Evolutionary conservation across 352 stramenopile species (phyloP).

Genomic region (Thraustotheca clavata): DNA sequence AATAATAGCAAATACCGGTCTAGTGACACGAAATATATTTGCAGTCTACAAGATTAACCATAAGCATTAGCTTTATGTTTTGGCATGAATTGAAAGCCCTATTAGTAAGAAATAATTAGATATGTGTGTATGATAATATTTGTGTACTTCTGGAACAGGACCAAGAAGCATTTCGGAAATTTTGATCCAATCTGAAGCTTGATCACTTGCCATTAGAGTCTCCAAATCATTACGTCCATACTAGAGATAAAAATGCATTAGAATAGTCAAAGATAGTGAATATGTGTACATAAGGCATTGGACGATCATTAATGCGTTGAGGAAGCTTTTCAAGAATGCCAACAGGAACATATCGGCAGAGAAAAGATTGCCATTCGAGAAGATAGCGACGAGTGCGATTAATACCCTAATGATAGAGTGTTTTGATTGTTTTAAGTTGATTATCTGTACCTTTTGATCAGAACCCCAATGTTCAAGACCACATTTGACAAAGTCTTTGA

Average conservation of each 20-base stretch:
- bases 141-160: conserved; percentile 83
- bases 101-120: neutral
- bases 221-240: conserved; percentile 94
- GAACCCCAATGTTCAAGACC: conserved; percentile 98
- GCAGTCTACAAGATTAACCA: no score
- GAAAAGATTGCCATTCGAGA: conserved; percentile 98
- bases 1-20: no score
- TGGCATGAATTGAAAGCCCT: conserved; percentile 89
- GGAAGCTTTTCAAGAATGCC: conserved; percentile 92
- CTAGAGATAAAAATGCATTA: conserved; percentile 8
- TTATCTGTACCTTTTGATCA: conserved; percentile 84
- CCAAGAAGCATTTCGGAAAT: conserved; percentile 99
- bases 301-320: conserved; percentile 97
- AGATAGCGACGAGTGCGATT: conserved; percentile 97
- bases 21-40: no score
- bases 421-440: neutral
- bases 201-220: conserved; percentile 94
- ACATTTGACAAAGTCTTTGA: conserved; percentile 96
- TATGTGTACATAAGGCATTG: conserved; percentile 60
- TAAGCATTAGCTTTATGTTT: conserved; percentile 99
- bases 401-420: conserved; percentile 55
- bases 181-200: conserved; percentile 97
- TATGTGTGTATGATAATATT: conserved; percentile 24
- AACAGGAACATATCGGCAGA: conserved; percentile 97
- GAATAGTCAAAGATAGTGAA: neutral